These are phyloP conservation scores for Septoria linicola DNA, from an alignment of 2,329 filamentous ascomycete genomes.

Conservation along the genomic window DNA sequence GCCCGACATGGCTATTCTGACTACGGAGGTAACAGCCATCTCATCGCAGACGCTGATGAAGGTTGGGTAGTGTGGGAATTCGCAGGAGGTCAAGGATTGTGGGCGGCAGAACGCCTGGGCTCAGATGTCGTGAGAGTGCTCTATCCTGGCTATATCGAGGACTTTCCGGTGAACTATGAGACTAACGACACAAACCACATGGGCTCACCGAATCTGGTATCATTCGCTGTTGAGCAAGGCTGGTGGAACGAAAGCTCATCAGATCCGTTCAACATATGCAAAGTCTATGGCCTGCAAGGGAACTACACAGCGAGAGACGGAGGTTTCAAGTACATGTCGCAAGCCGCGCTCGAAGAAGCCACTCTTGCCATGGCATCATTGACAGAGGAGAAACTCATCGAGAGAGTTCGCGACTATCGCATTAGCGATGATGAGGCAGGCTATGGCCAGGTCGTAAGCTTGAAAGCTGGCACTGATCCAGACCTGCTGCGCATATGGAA, in stretches of 20 bases:
- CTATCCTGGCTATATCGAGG: constrained; percentile 41
- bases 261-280: constrained; percentile 41
- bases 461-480: constrained; percentile 31
- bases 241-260: constrained; percentile 38
- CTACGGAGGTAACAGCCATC: constrained; percentile 47
- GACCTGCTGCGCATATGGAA: constrained; percentile 40
- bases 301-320: constrained; percentile 38
- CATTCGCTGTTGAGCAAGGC: constrained; percentile 39
- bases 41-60: constrained; percentile 43
- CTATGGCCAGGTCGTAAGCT: constrained; percentile 39
- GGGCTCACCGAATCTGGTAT: constrained; percentile 39
- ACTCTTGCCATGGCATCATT: constrained; percentile 47
- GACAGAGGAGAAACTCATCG: constrained; percentile 51
- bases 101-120: constrained; percentile 40
- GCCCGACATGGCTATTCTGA: constrained; percentile 44
- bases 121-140: constrained; percentile 36
- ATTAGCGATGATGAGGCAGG: constrained; percentile 41
- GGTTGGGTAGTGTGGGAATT: constrained; percentile 41
- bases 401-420: constrained; percentile 39
- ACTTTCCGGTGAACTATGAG: constrained; percentile 37
- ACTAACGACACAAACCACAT: constrained; percentile 35
- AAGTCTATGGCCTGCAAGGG: constrained; percentile 36
- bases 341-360: constrained; percentile 39
- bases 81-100: constrained; percentile 38
- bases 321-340: constrained; percentile 42